Conservation (phyloP, 2,329 filamentous ascomycete genomes). For the Eurotiales sp. region DNA sequence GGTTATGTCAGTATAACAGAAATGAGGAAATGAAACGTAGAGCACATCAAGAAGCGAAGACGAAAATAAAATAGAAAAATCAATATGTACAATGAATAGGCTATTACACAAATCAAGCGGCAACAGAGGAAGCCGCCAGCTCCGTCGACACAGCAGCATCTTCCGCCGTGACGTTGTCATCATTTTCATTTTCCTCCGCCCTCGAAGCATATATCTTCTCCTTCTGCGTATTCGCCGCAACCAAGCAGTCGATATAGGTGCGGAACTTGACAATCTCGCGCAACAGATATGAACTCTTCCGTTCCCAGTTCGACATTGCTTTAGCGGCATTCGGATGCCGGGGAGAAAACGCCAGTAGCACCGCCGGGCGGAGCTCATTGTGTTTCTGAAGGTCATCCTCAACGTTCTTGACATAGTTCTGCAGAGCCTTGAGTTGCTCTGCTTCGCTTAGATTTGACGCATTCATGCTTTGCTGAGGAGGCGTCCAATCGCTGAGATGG, state of each 20-base stretch:
- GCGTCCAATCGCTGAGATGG: constrained; percentile 80
- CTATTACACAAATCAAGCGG: neutral
- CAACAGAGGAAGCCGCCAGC: neutral
- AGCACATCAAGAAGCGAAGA: neutral
- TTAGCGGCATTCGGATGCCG: constrained; percentile 74
- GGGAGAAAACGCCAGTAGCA: constrained; percentile 85
- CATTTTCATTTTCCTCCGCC: constrained; percentile 17
- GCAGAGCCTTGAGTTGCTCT: constrained; percentile 73
- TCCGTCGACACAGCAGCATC: neutral
- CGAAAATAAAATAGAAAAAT: neutral
- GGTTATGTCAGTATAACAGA: neutral
- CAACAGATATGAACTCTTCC: constrained; percentile 86
- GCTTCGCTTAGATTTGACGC: constrained; percentile 72
- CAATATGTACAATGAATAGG: neutral
- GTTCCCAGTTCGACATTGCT: constrained; percentile 96
- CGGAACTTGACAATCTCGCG: constrained; percentile 95
- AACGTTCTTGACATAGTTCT: constrained; percentile 76
- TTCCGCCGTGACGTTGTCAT: neutral
- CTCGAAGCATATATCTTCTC: constrained; percentile 60
- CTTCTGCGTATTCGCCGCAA: constrained; percentile 66
- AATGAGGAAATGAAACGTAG: neutral
- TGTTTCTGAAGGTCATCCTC: constrained; percentile 82
- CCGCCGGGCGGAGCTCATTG: constrained; percentile 80
- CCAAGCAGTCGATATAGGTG: constrained; percentile 86
- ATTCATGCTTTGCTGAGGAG: constrained; percentile 86